Percentiles rank a stretch among this genome's conserved stretches.
Evolutionary conservation across 495 filamentous ascomycete genomes (phyloP).

Genomic region (Aspergillus coremiiformis): DNA sequence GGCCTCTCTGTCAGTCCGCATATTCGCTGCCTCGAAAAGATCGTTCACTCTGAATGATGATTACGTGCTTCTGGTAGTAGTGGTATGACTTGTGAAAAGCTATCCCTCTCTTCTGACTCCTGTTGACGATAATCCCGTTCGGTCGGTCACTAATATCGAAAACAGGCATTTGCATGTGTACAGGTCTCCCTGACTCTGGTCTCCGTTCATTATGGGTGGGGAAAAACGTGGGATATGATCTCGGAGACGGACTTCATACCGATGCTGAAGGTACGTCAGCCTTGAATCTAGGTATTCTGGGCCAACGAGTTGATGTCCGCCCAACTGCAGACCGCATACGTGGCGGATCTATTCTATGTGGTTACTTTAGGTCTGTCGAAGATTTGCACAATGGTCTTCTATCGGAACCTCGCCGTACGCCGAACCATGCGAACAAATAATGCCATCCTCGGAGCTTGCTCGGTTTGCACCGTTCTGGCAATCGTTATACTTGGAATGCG

Average conservation of each 20-base stretch:
- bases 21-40: constrained; percentile 14
- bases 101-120: background rate
- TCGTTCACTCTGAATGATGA: constrained; percentile 15
- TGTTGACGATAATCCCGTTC: background rate
- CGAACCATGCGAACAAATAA: background rate
- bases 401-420: background rate
- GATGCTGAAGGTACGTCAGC: background rate
- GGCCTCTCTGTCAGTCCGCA: constrained; percentile 13
- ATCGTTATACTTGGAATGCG: background rate
- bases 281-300: background rate
- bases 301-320: background rate
- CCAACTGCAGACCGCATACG: constrained; percentile 2
- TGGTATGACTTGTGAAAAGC: constrained; percentile 12
- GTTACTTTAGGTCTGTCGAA: constrained; percentile 15
- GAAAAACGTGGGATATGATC: background rate
- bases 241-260: background rate
- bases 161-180: constrained; percentile 10
- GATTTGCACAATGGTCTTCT: constrained; percentile 9
- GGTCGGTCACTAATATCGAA: background rate
- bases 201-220: constrained; percentile 19
- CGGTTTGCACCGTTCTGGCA: background rate
- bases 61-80: constrained; percentile 14
- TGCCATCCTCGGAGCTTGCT: background rate
- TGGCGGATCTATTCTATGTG: constrained; percentile 17
- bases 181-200: constrained; percentile 7